Evolutionary conservation across 495 filamentous ascomycete species (phyloP), one percentile per base, ranked within the genome.

Genomic region (Parmelia sp.): DNA sequence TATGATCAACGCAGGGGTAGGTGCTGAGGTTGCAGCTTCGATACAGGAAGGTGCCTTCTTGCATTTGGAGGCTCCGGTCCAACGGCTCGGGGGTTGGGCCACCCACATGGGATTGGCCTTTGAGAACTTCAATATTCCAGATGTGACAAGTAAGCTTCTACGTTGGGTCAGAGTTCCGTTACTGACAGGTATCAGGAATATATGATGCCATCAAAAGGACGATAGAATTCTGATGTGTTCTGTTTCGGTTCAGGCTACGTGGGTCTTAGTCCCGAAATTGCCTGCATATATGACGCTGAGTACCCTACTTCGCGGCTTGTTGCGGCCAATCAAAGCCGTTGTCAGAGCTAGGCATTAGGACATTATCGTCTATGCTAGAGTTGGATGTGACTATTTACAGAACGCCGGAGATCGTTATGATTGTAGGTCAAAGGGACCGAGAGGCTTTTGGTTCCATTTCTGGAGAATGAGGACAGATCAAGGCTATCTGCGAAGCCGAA

Each of bases 1-100:
- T 62, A 96, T 96, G 90, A 79, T 95, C 60, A 97, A 96, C 74
- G 92, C 90, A 19, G 95, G 94, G 17, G 83, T 97, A 29, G 94
- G 95, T 14, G 92, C 96, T 23, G 92, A 97, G 72, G 86, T 98
- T 6, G 91, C 95, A 0, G 90, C 91, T 1, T 92, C 91, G 12
- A 89, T 98, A 61, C 93, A 97, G 71, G 90, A 93, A 58, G 84
- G 85, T 56, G 90, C 91, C 1, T 98, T 98, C 71, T 72, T 96
- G 70, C 83, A 85, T 29, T 77, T 98, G 7, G 92, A 97, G 69
- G 93, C 94, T n/a, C 94, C 94, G 0, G 90, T 98, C 23, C 86
- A 88, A 65, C 84, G 94, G 49, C 86, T 97, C 40, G 92, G 92
- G 19, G 94, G 95, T 21, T 96, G 91, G 89, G 91, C 87, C 74